Percentiles rank a stretch among this genome's conserved stretches.
Conservation (phyloP, 345 rosid genomes). For the Citrus sp. region DNA sequence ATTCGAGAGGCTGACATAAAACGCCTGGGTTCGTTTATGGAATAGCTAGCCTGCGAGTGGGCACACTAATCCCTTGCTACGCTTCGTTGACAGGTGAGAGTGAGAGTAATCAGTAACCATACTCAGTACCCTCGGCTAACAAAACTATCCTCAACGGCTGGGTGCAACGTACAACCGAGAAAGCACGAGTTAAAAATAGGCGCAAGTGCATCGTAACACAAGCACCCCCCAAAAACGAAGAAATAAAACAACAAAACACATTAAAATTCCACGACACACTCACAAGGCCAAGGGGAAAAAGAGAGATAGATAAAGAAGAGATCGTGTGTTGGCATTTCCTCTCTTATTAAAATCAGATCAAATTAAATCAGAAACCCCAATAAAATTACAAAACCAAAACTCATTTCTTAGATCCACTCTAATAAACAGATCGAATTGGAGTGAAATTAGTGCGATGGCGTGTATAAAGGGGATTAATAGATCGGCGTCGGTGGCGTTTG, state of each 20-base stretch:
- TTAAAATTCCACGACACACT: not conserved
- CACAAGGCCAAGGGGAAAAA: not conserved
- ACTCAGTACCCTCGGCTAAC: not conserved
- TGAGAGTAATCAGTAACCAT: too few species aligned
- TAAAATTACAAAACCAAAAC: not conserved
- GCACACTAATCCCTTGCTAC: not conserved
- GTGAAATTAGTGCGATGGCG: conserved; percentile 46
- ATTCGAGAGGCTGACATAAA: not conserved
- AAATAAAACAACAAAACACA: not conserved
- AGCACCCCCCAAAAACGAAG: not conserved
- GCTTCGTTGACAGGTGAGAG: not conserved
- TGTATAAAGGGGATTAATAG: conserved; percentile 82
- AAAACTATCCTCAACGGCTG: not conserved
- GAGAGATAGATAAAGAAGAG: not conserved
- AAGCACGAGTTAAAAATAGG: not conserved
- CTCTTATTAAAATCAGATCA: not conserved
- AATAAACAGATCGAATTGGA: not conserved
- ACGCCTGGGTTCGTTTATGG: not conserved
- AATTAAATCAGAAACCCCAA: not conserved
- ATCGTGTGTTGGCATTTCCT: not conserved
- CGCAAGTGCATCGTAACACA: not conserved
- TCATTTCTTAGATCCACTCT: not conserved
- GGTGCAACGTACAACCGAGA: not conserved
- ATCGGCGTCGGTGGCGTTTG: conserved; percentile 94
- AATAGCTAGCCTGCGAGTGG: not conserved